Base-by-base conservation (phyloP, 2,329 filamentous ascomycete genomes). In the Pseudofabraea citricarpa region DNA sequence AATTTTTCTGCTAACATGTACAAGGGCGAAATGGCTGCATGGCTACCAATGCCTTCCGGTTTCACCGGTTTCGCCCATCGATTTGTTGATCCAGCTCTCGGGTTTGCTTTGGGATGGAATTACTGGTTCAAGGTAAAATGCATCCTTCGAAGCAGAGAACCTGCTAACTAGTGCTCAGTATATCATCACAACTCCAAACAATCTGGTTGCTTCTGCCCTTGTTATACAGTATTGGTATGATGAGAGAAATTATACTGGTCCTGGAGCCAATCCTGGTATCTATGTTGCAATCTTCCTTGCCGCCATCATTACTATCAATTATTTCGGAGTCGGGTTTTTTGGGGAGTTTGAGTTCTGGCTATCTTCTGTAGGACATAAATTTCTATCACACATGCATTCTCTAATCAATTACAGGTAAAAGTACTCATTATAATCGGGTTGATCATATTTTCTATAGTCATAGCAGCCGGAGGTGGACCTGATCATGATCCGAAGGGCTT, bases 161-260 rank as follows among this genome's bases (percentile, higher is more conserved):
- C n/a, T 31, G 60, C 3, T 18, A 10, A 36, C 26, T 26, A 5
- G 24, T 4, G 33, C 69, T 69, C 66, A 90, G 79, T 93, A 93
- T 63, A 87, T 93, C 61, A 90, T 94, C 56, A 77, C 87, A 39
- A 90, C 86, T 1, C 87, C 89, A 1, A 93, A 93, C 58, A 87
- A 94, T 61, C 70, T 94, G 29, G 93, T 87, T 1, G 88, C 88
- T 21, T 79, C 77, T n/a, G 79, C 86, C 5, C 66, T 94, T 27
- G 85, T 91, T 45, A 85, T 94, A 45, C 79, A 85, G 53, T 90
- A 81, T 56, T 94, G 89, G 88, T 67, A 87, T 9, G 75, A 85
- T 0, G 69, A 66, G 35, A 29, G 26, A 15, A 46, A 26, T 2
- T 51, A 52, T 26, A 40, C 50, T 22, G 48, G 51, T 10, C 45